Conservation (phyloP, 371 early-diverging fungal genomes). For the Syncephalastrum monosporum region DNA sequence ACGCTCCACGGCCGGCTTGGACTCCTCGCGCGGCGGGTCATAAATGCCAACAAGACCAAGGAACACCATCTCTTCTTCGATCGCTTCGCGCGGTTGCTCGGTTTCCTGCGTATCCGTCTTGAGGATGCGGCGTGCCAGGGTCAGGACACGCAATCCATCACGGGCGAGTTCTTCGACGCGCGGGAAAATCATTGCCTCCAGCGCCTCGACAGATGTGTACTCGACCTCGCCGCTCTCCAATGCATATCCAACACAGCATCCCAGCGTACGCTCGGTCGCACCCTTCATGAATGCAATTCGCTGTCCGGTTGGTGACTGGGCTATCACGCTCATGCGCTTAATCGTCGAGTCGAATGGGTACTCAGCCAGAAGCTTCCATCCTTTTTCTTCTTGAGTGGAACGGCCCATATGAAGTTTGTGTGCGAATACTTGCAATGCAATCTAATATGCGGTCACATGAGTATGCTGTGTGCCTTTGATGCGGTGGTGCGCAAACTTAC, state of each 20-base stretch:
- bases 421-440: constrained; percentile 77
- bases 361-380: constrained; percentile 73
- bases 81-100: constrained; percentile 44
- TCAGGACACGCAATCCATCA: constrained; percentile 72
- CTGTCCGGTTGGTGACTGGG: constrained; percentile 55
- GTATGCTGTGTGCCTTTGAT: neutral
- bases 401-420: constrained; percentile 71
- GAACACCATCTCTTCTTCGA: constrained; percentile 80
- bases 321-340: constrained; percentile 92
- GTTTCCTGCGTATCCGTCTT: constrained; percentile 59
- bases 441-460: constrained; percentile 12
- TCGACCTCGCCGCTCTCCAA: constrained; percentile 30
- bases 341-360: constrained; percentile 82
- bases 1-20: constrained; percentile 74
- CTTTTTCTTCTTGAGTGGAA: constrained; percentile 36
- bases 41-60: constrained; percentile 91
- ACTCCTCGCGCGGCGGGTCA: constrained; percentile 88
- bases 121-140: constrained; percentile 51
- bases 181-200: constrained; percentile 54
- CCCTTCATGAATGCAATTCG: constrained; percentile 62
- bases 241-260: constrained; percentile 45
- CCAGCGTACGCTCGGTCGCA: constrained; percentile 74
- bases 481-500: constrained; percentile 12
- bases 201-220: constrained; percentile 43
- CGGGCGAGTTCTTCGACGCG: constrained; percentile 58